Evolutionary conservation across 1,284 basidiomycete genomes (phyloP).

Genomic region (Trametes hirsuta): DNA sequence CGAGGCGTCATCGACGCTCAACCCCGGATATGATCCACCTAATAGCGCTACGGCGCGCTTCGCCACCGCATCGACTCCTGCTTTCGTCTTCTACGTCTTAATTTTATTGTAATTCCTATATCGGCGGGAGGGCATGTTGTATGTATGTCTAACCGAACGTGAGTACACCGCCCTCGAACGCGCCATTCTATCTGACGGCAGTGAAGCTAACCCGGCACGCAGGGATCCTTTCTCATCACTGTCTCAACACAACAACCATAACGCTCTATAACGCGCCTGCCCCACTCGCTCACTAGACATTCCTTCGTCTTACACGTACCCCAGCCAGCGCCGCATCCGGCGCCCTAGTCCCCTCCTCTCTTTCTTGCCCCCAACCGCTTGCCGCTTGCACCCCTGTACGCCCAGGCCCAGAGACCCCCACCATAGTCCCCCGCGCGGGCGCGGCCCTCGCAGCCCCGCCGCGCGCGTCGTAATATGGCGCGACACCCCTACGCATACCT

Average conservation of each 20-base stretch:
- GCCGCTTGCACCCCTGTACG: not conserved
- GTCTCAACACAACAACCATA: conserved; percentile 14
- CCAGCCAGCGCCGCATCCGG: conserved; percentile 8
- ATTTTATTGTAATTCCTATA: conserved; percentile 25
- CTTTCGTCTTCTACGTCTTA: conserved; percentile 23
- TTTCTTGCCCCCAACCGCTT: not conserved
- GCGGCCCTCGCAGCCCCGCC: not conserved
- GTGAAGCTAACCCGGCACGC: not conserved
- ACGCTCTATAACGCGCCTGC: conserved; percentile 13
- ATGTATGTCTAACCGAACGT: conserved; percentile 22
- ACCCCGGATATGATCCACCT: conserved; percentile 19
- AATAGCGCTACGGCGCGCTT: conserved; percentile 14
- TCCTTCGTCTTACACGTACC: conserved; percentile 28
- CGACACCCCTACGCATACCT: not conserved
- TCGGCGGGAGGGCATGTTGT: conserved; percentile 18
- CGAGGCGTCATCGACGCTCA: conserved; percentile 11
- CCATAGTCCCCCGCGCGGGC: conserved; percentile 15
- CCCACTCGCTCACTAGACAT: conserved; percentile 20
- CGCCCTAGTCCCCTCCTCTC: conserved; percentile 4
- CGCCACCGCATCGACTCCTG: conserved; percentile 11
- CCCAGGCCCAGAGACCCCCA: conserved; percentile 7
- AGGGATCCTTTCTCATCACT: conserved; percentile 11
- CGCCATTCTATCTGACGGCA: not conserved
- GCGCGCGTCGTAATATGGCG: conserved; percentile 10
- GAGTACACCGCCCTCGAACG: not conserved